phyloP scores from a whole-genome alignment of 768 basidiomycete genomes.

The Dioszegia hungarica region DNA sequence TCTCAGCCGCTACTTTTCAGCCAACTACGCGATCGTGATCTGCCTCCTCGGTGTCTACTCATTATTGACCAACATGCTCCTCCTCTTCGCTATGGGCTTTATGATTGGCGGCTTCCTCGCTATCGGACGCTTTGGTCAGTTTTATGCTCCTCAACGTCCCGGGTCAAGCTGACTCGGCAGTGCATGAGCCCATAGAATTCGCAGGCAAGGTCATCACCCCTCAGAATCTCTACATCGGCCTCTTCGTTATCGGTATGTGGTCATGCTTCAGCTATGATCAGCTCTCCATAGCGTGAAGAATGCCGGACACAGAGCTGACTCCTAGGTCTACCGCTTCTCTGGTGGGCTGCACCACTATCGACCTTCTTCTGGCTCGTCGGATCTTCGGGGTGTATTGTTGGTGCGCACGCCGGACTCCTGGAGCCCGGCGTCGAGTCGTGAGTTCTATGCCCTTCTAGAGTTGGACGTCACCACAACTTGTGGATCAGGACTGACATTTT shows the following conservation, averaged over 20 bases:
- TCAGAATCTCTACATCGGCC: conserved; percentile 76
- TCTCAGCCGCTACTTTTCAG: conserved; percentile 51
- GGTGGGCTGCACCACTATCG: conserved; percentile 54
- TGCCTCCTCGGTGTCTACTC: conserved; percentile 83
- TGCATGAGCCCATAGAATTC: conserved; percentile 76
- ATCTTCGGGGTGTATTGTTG: conserved; percentile 73
- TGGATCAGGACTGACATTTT: neutral
- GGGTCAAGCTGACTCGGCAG: conserved; percentile 50
- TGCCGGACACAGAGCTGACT: neutral
- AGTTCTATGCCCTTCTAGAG: neutral
- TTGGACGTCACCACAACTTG: neutral
- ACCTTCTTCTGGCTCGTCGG: conserved; percentile 95
- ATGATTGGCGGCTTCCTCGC: conserved; percentile 84
- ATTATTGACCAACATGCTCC: conserved; percentile 70
- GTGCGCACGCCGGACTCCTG: conserved; percentile 78
- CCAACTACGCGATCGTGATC: conserved; percentile 86
- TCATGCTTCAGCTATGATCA: too few relatives aligned
- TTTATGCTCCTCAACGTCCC: neutral
- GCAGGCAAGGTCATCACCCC: conserved; percentile 79
- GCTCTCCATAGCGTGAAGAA: neutral
- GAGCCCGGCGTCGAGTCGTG: conserved; percentile 88
- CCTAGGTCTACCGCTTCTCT: conserved; percentile 75
- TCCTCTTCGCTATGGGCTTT: conserved; percentile 78
- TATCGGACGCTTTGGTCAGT: conserved; percentile 83
- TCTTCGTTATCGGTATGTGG: conserved; percentile 66